These are phyloP conservation scores for Camelina hispida DNA, from an alignment of 345 rosid genomes.

Conservation along the genomic window DNA sequence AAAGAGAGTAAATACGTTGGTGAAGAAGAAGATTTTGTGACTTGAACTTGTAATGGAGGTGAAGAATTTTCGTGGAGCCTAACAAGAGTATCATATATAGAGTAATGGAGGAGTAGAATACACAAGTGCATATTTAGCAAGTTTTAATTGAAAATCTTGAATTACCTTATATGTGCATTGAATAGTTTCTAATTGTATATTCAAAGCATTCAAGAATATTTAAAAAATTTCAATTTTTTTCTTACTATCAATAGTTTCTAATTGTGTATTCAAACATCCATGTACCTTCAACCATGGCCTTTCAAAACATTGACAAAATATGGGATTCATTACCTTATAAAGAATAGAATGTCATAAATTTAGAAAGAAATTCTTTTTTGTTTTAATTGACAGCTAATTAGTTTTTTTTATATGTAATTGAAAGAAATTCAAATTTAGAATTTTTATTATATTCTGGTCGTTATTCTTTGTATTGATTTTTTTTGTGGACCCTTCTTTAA, in stretches of 20 bases:
- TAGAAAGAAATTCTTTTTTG: too few species aligned
- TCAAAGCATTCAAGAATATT: conserved; percentile 30
- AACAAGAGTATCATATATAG: conserved; percentile 26
- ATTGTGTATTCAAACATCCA: neutral
- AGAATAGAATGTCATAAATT: neutral
- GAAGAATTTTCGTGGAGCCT: conserved; percentile 36
- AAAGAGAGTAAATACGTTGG: conserved; percentile 21
- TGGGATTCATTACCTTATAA: conserved; percentile 23
- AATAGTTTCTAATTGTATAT: conserved; percentile 36
- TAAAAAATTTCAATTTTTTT: neutral
- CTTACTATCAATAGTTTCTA: conserved; percentile 2
- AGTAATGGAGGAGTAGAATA: conserved; percentile 22
- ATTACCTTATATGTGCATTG: conserved; percentile 32
- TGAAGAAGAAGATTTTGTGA: neutral
- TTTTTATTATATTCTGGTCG: too few species aligned
- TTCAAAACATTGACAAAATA: neutral
- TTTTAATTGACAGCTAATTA: too few species aligned
- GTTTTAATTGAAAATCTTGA: conserved; percentile 41
- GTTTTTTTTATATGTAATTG: too few species aligned
- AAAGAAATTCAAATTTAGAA: too few species aligned
- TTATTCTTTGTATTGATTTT: too few species aligned
- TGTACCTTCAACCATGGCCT: neutral
- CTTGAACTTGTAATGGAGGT: conserved; percentile 4
- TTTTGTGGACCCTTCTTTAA: too few species aligned
- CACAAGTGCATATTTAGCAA: conserved; percentile 36